These are phyloP conservation scores for Fusarium sp. DNA, from an alignment of 2,329 filamentous ascomycete genomes.

Conservation along the genomic window DNA sequence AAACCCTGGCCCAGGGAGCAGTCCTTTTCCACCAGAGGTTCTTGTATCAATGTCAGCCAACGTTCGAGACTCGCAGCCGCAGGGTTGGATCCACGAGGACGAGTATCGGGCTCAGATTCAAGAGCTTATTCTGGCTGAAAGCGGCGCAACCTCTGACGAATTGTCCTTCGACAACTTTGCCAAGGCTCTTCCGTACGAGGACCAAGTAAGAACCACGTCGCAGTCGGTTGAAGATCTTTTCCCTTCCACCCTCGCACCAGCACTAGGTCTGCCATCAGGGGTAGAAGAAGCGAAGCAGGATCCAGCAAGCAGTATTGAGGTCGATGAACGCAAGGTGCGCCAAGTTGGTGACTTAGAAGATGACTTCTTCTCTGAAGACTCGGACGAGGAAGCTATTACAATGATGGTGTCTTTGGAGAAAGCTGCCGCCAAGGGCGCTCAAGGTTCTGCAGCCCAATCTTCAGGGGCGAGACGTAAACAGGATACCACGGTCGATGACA, in stretches of 20 bases:
- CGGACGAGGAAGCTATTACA: conserved; percentile 59
- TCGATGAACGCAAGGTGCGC: conserved; percentile 72
- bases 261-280: conserved; percentile 53
- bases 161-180: conserved; percentile 75
- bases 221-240: conserved; percentile 91
- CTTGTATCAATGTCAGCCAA: conserved; percentile 91
- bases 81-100: conserved; percentile 93
- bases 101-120: conserved; percentile 77
- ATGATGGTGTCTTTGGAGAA: conserved; percentile 37
- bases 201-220: conserved; percentile 77
- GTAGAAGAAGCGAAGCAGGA: conserved; percentile 41
- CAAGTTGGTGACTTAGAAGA: conserved; percentile 59
- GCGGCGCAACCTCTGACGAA: conserved; percentile 51
- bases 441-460: background rate
- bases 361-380: conserved; percentile 61
- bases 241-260: conserved; percentile 69
- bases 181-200: conserved; percentile 61
- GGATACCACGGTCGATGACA: background rate
- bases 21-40: conserved; percentile 82
- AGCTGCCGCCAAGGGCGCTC: conserved; percentile 5
- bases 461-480: background rate
- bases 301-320: conserved; percentile 62
- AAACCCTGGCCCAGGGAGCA: conserved; percentile 71
- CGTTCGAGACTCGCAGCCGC: conserved; percentile 74
- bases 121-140: conserved; percentile 73